Conservation (phyloP, 2,329 filamentous ascomycete genomes). For the Trichoderma pleuroti region DNA sequence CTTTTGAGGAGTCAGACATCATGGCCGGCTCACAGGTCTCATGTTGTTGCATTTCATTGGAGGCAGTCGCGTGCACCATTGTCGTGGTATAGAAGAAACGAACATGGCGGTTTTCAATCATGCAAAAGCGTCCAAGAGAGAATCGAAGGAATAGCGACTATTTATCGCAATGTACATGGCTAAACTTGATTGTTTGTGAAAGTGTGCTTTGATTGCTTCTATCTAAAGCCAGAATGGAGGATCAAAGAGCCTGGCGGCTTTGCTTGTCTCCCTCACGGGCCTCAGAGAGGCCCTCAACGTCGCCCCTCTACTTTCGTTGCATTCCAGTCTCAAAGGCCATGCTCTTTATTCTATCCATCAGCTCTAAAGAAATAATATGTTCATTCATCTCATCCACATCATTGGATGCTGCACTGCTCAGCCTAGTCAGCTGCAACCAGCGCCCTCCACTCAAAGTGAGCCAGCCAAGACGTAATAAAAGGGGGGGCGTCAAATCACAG, state of each 20-base stretch:
- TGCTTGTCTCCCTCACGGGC: not conserved
- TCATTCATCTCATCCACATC: constrained; percentile 6
- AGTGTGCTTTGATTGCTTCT: constrained; percentile 10
- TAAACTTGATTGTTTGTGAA: not conserved
- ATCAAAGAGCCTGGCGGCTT: constrained; percentile 9
- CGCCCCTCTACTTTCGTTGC: not conserved
- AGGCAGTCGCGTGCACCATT: not conserved
- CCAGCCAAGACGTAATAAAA: not conserved
- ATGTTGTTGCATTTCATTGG: not conserved
- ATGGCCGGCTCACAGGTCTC: not conserved
- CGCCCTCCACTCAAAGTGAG: not conserved
- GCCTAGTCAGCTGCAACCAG: not conserved
- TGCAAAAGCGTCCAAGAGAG: not conserved
- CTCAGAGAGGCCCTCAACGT: not conserved
- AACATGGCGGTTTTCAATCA: not conserved
- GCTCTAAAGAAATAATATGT: not conserved
- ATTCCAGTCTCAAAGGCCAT: constrained; percentile 9
- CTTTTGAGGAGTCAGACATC: not conserved
- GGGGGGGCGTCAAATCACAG: not conserved
- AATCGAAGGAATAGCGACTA: not conserved
- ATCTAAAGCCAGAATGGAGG: constrained; percentile 2
- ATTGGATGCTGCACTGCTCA: not conserved
- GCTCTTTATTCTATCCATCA: not conserved
- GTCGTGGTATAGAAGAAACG: not conserved
- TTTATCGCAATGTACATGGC: not conserved